Conservation (phyloP, 1,284 basidiomycete genomes). For the Fomitopsis betulina region DNA sequence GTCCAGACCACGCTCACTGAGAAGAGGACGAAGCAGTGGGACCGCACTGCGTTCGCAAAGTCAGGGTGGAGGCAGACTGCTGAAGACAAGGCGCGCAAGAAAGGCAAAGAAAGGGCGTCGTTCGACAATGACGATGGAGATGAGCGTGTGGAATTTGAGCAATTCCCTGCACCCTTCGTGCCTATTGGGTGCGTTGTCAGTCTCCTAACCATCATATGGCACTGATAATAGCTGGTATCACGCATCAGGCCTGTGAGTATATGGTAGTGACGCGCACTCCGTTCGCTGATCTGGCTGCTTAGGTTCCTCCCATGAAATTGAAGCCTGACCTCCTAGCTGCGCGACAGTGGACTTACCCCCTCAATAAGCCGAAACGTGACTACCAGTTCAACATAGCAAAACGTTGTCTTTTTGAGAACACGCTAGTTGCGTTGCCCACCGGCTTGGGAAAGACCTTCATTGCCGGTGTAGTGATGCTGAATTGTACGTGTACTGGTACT, state of each 20-base stretch:
- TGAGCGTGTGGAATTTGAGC: conserved; percentile 66
- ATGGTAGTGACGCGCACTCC: neutral
- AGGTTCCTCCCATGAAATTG: conserved; percentile 78
- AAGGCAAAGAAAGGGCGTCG: conserved; percentile 41
- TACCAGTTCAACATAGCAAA: conserved; percentile 96
- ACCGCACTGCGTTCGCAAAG: conserved; percentile 80
- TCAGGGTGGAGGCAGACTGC: conserved; percentile 59
- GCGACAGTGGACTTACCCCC: conserved; percentile 90
- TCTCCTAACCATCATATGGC: neutral
- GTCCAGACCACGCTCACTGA: conserved; percentile 44
- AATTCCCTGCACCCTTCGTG: conserved; percentile 75
- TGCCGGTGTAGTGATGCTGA: conserved; percentile 94
- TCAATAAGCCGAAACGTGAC: conserved; percentile 84
- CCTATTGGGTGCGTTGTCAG: conserved; percentile 38
- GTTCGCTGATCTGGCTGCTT: conserved; percentile 1
- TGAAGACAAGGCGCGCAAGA: conserved; percentile 23
- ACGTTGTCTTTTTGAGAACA: conserved; percentile 88
- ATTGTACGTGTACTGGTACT: conserved; percentile 52
- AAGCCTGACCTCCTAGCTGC: conserved; percentile 73
- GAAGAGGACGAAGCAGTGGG: conserved; percentile 77
- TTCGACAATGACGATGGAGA: conserved; percentile 45
- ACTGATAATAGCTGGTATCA: conserved; percentile 6
- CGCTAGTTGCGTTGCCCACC: conserved; percentile 92
- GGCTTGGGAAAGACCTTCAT: conserved; percentile 99
- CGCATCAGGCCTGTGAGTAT: conserved; percentile 33